Evolutionary conservation across 257 asterid genomes (phyloP), one percentile per base, ranked within the genome.

Genomic region (Linaria vulgaris): DNA sequence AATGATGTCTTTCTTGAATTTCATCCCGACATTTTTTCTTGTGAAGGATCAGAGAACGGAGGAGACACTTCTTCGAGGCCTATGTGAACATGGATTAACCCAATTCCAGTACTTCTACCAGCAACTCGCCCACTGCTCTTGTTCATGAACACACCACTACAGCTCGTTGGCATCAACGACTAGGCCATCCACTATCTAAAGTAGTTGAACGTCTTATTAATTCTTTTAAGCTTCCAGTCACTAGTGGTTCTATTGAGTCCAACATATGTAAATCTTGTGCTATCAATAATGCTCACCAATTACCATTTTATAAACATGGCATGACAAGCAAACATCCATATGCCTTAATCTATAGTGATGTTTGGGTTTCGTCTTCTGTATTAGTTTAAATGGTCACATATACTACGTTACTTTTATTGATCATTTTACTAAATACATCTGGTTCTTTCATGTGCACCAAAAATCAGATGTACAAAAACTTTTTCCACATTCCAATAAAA

Each of bases 1-100:
- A 63, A 63, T 63, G 17, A 50, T 63, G 69, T 63, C 3, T 49
- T 25, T 50, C 6, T 21, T 63, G 19, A 60, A 63, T 11, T 63
- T 63, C 50, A 31, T 49, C 10, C 59, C 50, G 16, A 31, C 12
- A 27, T 6, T 34, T 50, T 63, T 63, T 19, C 47, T 49, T 50
- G 60, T 37, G 20, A 63, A 50, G 47, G 60, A 49, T 47, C 34
- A 10, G 17, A 19, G 11, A 30, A 50, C 50, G 59, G 59, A 37
- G 69, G 59, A 16, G 69, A 27, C 31, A 6, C 49, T 63, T 10
- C 60, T 47, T 10, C 30, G 20, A 49, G 34, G 59, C 4, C 46
- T 50, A 50, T 49, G 37, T 63, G 48, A 63, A 17, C 49, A 63
- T 49, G 69, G 69, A 31, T 21, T 63, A 62, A 22, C 12, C 34